Base-by-base conservation (phyloP, 2,329 filamentous ascomycete species). In the Aureobasidium sp. region DNA sequence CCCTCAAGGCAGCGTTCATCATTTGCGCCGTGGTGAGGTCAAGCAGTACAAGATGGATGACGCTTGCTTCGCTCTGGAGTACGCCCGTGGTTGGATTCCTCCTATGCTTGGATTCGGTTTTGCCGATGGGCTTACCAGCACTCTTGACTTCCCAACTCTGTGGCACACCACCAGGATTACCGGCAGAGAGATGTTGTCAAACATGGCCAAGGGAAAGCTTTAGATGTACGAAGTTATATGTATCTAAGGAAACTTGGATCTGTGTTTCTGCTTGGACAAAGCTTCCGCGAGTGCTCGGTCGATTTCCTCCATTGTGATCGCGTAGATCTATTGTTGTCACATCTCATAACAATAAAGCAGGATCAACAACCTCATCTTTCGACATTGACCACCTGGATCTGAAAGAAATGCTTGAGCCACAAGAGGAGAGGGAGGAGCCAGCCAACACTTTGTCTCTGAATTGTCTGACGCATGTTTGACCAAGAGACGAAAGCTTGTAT, bases 31-130 rank as follows among this genome's bases (percentile, higher is more conserved):
- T 65, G 89, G 89, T 67, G 77, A 80, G 63, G 87, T 87, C 64
- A 91, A 90, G 82, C 90, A 94, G 82, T 93, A 93, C 78, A 86
- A 84, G 77, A 91, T 92, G 87, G 84, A 88, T 65, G 82, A 83
- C 63, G 79, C 78, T 64, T 92, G 88, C 79, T 92, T 91, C 76
- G 90, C 90, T 59, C 81, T 94, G 68, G 90, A 93, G 81, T 90
- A 92, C 75, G 89, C 89, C 51, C 81, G 87, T 67, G 91, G 92
- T 66, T 96, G 90, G 90, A 95, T 96, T 75, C 92, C 92, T 51
- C 89, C 89, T 63, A 96, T 96, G 92, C 79, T 96, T 57, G 88
- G 89, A 74, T 96, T 96, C 74, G 92, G 92, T 64, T 93, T 88
- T 74, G 89, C 90, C 66, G 92, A 96, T 75, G 86, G 84, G 51